A percentile compares a stretch with the other conserved stretches of the same genome.
These are phyloP conservation scores for Leccinum longicurvipes DNA, from an alignment of 768 basidiomycete species.

Conservation along the genomic window DNA sequence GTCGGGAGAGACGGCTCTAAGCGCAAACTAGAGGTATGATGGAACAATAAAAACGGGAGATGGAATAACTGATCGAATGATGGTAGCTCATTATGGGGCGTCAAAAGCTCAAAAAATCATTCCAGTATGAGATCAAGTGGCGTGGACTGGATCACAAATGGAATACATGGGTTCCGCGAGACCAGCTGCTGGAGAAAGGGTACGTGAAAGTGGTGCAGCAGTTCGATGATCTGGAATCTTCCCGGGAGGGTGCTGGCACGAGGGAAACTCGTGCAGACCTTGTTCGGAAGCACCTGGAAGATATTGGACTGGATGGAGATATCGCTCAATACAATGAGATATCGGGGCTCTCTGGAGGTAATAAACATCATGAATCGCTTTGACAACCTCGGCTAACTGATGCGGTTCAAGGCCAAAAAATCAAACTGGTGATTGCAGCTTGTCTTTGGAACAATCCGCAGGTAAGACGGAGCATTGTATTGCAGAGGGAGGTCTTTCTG, in stretches of 20 bases:
- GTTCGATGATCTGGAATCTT: conserved; percentile 95
- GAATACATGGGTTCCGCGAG: conserved; percentile 92
- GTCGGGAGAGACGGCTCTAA: conserved; percentile 88
- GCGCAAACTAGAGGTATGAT: conserved; percentile 81
- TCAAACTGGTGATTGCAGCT: conserved; percentile 92
- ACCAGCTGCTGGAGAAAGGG: conserved; percentile 80
- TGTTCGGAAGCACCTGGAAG: conserved; percentile 90
- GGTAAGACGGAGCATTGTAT: conserved; percentile 26
- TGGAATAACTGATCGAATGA: conserved; percentile 15
- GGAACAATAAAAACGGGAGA: conserved; percentile 2
- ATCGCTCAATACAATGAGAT: conserved; percentile 99
- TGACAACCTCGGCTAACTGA: conserved; percentile 13
- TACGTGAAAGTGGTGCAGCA: conserved; percentile 89
- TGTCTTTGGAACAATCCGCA: conserved; percentile 97
- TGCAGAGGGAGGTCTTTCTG: background rate
- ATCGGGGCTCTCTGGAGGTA: conserved; percentile 88
- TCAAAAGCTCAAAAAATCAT: conserved; percentile 94
- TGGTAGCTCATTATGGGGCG: conserved; percentile 81
- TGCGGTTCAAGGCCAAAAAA: conserved; percentile 77
- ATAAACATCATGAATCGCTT: conserved; percentile 14
- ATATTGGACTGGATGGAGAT: conserved; percentile 94
- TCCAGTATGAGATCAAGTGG: conserved; percentile 93
- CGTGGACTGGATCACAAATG: conserved; percentile 76
- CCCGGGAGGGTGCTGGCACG: conserved; percentile 89
- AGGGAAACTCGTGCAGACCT: conserved; percentile 79